These are phyloP conservation scores for Tricholoma furcatifolium DNA, from an alignment of 768 basidiomycete species.

Conservation along the genomic window DNA sequence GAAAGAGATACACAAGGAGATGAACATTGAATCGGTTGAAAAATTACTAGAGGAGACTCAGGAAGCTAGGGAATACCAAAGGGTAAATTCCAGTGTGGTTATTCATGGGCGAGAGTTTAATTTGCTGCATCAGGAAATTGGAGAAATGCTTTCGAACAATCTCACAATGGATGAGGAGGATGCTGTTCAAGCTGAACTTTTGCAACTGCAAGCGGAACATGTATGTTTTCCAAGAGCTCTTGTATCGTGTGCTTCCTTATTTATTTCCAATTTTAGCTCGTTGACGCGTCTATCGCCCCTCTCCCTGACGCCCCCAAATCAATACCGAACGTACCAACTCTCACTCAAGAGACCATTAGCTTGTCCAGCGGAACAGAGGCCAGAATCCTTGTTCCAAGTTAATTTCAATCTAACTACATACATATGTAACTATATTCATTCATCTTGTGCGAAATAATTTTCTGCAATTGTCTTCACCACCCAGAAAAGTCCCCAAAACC, in stretches of 20 bases:
- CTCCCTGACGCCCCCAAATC: conserved; percentile 57
- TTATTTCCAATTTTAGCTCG: conserved; percentile 25
- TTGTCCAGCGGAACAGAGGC: conserved; percentile 11
- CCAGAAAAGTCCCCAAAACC: conserved; percentile 92
- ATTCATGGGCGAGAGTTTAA: background rate
- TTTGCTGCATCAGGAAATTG: conserved; percentile 72
- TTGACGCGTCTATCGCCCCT: conserved; percentile 29
- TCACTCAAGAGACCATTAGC: conserved; percentile 24
- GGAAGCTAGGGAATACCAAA: conserved; percentile 91
- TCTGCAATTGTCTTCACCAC: conserved; percentile 60
- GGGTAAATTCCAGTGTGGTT: conserved; percentile 39
- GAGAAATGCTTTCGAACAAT: conserved; percentile 78
- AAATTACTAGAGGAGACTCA: conserved; percentile 88
- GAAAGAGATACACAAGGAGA: conserved; percentile 91
- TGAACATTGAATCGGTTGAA: conserved; percentile 93
- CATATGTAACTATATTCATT: too few species aligned
- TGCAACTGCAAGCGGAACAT: conserved; percentile 60
- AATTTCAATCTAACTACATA: conserved; percentile 4
- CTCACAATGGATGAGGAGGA: conserved; percentile 92
- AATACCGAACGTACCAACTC: too few species aligned
- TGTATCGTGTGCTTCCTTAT: background rate
- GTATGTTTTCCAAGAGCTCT: conserved; percentile 35
- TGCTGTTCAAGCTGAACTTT: conserved; percentile 83
- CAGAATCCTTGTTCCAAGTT: conserved; percentile 35
- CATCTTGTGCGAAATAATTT: too few species aligned